Percentiles rank a stretch among this genome's conserved stretches.
Conservation (phyloP, 805 yeast species). For the Hanseniaspora jakobsenii region DNA sequence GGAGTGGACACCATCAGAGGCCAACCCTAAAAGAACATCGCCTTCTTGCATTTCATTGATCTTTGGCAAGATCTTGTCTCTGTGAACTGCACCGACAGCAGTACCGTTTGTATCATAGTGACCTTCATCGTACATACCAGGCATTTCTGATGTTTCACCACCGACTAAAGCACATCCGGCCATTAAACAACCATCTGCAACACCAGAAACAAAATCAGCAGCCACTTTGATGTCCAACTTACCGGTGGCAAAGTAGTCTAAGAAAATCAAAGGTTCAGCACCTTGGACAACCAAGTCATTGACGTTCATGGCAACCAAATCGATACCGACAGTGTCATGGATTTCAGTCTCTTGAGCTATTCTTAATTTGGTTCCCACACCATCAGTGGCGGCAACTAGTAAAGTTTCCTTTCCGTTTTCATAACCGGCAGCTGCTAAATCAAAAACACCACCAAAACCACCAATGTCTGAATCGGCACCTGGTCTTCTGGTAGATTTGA, state of each 20-base stretch:
- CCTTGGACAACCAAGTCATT: constrained; percentile 97
- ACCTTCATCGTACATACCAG: constrained; percentile 91
- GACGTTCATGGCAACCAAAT: constrained; percentile 97
- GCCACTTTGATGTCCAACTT: constrained; percentile 75
- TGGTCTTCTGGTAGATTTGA: constrained; percentile 81
- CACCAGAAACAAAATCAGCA: constrained; percentile 82
- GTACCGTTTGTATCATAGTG: constrained; percentile 98
- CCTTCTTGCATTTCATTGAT: constrained; percentile 58
- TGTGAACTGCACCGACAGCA: constrained; percentile 90
- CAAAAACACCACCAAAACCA: constrained; percentile 96
- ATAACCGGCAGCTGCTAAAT: constrained; percentile 78
- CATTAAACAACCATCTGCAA: constrained; percentile 87
- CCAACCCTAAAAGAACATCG: constrained; percentile 73
- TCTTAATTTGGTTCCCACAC: constrained; percentile 94
- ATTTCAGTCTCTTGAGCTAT: constrained; percentile 81
- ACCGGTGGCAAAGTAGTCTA: constrained; percentile 95
- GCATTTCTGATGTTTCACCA: constrained; percentile 99
- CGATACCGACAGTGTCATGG: constrained; percentile 97
- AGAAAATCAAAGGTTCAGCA: constrained; percentile 90
- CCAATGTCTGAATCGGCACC: constrained; percentile 98
- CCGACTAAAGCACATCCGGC: constrained; percentile 98
- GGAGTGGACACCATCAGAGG: constrained; percentile 89
- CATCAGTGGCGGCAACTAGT: constrained; percentile 95
- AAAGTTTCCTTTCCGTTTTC: constrained; percentile 52
- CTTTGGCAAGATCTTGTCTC: constrained; percentile 62